Evolutionary conservation across 192 early-diverging fungal genomes (phyloP), one percentile per base, ranked within the genome.

Genomic region (Coemansia sp.): DNA sequence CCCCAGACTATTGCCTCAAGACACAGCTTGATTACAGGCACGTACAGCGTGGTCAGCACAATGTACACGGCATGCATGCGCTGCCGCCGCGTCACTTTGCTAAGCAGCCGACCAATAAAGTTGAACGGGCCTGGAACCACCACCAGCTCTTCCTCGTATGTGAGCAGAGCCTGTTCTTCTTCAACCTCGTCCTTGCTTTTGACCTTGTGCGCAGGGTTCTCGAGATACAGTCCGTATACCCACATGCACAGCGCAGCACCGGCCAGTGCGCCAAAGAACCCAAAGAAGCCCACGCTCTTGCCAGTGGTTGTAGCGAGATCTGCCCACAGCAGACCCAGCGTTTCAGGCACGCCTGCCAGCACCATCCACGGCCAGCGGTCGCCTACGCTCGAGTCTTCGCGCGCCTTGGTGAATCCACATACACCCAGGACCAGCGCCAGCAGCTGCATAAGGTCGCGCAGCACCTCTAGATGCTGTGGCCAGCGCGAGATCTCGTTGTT

Each of bases 1-100:
- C 54, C 48, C 82, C 82, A 83, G 49, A 81, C 74, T 3, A 83
- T 55, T 2, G 82, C 72, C 50, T 83, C 82, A 14, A 83, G 24
- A 20, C 78, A 68, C 23, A 83, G 68, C 64, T 83, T 83, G 21
- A 74, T 46, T 18, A 78, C 59, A 10, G 82, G 82, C 2, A 83
- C 61, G 47, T 83, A 83, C 60, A 83, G 63, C 21, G 82, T 83
- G 2, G 74, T 63, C 64, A 83, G 59, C n/a, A 72, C 60, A n/a
- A 69, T 46, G 28, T 71, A 73, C 36, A 73, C 24, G 2, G 71
- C 65, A 46, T 81, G 74, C 60, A 68, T 73, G 23, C 74, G 70
- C 42, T 63, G 65, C 36, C 82, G 64, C 55, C 60, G 55, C 17
- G 75, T 64, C 55, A 78, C 46, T 12, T 57, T 47, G 53, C 42